A percentile compares a stretch with the other conserved stretches of the same genome.
Evolutionary conservation across 371 early-diverging fungal species (phyloP).

Genomic region (Lichtheimia corymbifera): DNA sequence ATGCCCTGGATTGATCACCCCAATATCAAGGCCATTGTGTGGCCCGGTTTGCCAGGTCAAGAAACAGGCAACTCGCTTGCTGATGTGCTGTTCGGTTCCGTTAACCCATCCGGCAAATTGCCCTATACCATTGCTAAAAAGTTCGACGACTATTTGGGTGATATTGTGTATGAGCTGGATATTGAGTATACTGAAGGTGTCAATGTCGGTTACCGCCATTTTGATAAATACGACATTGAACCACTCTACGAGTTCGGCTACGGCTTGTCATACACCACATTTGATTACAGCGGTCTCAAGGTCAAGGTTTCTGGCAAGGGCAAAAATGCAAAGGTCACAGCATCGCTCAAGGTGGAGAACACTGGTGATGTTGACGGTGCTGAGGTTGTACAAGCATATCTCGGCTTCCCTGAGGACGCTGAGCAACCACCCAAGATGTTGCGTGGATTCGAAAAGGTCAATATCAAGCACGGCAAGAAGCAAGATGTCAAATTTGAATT

Average conservation of each 20-base stretch:
- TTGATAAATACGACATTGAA: slow-evolving; percentile 45
- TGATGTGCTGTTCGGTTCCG: slow-evolving; percentile 62
- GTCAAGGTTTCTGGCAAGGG: slow-evolving; percentile 10
- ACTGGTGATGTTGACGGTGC: slow-evolving; percentile 52
- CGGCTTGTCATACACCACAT: slow-evolving; percentile 67
- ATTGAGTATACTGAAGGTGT: slow-evolving; percentile 56
- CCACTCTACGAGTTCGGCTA: slow-evolving; percentile 64
- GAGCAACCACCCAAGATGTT: slow-evolving; percentile 53
- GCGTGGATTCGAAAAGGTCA: slow-evolving; percentile 57
- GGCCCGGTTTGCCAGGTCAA: slow-evolving; percentile 53
- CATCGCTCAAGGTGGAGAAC: slow-evolving; percentile 47
- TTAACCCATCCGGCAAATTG: slow-evolving; percentile 62
- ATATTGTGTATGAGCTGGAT: slow-evolving; percentile 5
- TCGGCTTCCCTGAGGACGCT: slow-evolving; percentile 52
- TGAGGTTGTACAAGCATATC: slow-evolving; percentile 61
- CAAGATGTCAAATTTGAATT: slow-evolving; percentile 37
- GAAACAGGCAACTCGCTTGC: slow-evolving; percentile 67
- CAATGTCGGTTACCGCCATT: slow-evolving; percentile 58
- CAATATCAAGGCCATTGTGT: slow-evolving; percentile 46
- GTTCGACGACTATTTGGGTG: neutral
- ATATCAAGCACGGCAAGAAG: slow-evolving; percentile 22
- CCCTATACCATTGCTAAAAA: slow-evolving; percentile 59
- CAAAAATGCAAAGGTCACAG: slow-evolving; percentile 18
- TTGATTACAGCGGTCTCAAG: slow-evolving; percentile 39
- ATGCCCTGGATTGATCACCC: slow-evolving; percentile 55